phyloP scores from a whole-genome alignment of 352 stramenopile species.

The Phytophthora rubi region DNA sequence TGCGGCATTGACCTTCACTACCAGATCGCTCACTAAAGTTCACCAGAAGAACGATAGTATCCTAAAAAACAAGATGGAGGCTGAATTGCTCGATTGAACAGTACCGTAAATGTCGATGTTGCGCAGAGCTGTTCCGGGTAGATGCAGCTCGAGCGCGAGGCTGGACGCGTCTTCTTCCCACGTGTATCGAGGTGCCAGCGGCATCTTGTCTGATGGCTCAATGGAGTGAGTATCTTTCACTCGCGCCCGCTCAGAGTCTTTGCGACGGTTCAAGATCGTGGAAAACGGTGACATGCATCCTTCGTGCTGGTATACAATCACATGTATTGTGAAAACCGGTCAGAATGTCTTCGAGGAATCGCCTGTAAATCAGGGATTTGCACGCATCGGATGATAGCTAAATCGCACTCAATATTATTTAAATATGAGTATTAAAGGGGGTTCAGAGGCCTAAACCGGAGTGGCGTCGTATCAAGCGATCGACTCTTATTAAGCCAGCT shows the following conservation, averaged over 20 bases:
- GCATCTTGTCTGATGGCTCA: conserved; percentile 45
- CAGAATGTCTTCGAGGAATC: too few relatives aligned
- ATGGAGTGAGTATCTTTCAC: conserved; percentile 23
- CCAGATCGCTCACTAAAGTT: conserved; percentile 67
- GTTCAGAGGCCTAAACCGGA: too few relatives aligned
- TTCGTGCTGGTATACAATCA: not conserved
- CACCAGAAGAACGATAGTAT: not conserved
- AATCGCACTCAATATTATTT: too few relatives aligned
- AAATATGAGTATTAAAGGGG: too few relatives aligned
- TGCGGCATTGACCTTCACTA: conserved; percentile 81
- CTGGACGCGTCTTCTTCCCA: conserved; percentile 67
- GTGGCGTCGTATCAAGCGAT: too few relatives aligned
- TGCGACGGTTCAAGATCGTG: conserved; percentile 27
- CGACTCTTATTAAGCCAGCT: too few relatives aligned
- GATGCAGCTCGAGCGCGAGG: conserved; percentile 56
- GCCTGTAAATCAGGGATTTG: too few relatives aligned
- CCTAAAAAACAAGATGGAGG: not conserved
- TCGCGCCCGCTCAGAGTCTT: conserved; percentile 9
- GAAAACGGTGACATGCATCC: conserved; percentile 7
- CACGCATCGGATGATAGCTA: too few relatives aligned
- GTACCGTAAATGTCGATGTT: conserved; percentile 77
- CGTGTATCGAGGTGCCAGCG: conserved; percentile 64
- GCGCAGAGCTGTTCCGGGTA: conserved; percentile 56
- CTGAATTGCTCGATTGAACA: conserved; percentile 34
- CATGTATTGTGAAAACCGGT: too few relatives aligned